These are phyloP conservation scores for Cornus suecica DNA, from an alignment of 148 eudicot genomes.

Conservation along the genomic window DNA sequence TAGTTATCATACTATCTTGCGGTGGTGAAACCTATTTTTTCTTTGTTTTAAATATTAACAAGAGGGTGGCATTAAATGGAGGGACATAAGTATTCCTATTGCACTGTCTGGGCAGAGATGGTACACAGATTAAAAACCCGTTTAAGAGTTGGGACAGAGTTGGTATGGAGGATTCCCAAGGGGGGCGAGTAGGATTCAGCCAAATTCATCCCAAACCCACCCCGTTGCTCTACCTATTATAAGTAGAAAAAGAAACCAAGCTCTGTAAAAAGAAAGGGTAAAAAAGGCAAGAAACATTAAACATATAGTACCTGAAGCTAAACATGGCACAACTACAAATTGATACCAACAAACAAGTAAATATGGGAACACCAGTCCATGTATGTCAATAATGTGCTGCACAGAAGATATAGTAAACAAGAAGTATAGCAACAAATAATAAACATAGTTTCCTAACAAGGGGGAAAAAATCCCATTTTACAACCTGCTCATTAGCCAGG, in stretches of 20 bases:
- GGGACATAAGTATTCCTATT: too few species aligned
- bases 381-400: background rate
- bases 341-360: background rate
- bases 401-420: background rate
- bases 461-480: background rate
- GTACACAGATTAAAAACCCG: too few species aligned
- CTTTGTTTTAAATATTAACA: too few species aligned
- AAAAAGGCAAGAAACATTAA: background rate
- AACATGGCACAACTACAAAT: background rate
- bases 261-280: background rate
- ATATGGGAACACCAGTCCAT: background rate
- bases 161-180: too few species aligned
- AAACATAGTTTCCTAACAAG: slow-evolving; percentile 4
- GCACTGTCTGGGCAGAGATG: too few species aligned
- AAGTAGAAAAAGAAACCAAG: background rate
- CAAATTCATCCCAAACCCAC: too few species aligned
- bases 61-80: too few species aligned
- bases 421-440: background rate
- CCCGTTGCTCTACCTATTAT: too few species aligned
- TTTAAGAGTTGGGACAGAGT: too few species aligned
- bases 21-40: too few species aligned
- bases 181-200: too few species aligned
- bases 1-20: too few species aligned
- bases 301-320: background rate
- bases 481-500: slow-evolving; percentile 89